Conservation (phyloP, 768 basidiomycete genomes). For the Xanthoconium stramineum region DNA sequence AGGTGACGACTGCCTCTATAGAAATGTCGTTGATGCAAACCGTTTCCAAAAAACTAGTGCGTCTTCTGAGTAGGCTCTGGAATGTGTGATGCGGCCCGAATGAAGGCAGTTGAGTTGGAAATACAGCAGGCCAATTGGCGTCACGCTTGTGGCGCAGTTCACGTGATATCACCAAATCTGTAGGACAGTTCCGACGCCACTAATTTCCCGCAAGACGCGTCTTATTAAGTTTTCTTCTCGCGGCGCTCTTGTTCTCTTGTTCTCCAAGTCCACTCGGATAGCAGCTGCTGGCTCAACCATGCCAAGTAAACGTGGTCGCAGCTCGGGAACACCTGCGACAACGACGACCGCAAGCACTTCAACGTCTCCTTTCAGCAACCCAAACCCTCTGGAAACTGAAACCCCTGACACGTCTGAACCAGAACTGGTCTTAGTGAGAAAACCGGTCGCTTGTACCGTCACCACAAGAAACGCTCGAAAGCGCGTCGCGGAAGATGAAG, state of each 20-base stretch:
- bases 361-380: conserved; percentile 49
- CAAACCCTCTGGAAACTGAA: conserved; percentile 42
- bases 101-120: no score
- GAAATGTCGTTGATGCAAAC: no score
- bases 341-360: conserved; percentile 37
- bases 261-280: not conserved
- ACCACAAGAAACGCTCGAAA: conserved; percentile 21
- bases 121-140: not conserved
- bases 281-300: conserved; percentile 7
- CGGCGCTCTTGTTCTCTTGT: conserved; percentile 22
- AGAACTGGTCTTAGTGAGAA: conserved; percentile 12
- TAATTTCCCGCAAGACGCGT: conserved; percentile 24
- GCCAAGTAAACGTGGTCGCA: conserved; percentile 21
- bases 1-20: no score
- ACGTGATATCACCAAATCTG: conserved; percentile 20
- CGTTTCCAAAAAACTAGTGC: no score
- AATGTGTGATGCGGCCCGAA: no score
- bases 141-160: conserved; percentile 31
- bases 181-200: conserved; percentile 19
- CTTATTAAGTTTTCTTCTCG: conserved; percentile 16
- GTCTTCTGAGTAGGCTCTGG: no score
- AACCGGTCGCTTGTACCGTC: not conserved
- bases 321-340: conserved; percentile 21
- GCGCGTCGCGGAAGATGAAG: conserved; percentile 36
- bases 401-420: conserved; percentile 54